Evolutionary conservation across 805 yeast genomes (phyloP).

Genomic region (Kodamaea nitidulidarum): DNA sequence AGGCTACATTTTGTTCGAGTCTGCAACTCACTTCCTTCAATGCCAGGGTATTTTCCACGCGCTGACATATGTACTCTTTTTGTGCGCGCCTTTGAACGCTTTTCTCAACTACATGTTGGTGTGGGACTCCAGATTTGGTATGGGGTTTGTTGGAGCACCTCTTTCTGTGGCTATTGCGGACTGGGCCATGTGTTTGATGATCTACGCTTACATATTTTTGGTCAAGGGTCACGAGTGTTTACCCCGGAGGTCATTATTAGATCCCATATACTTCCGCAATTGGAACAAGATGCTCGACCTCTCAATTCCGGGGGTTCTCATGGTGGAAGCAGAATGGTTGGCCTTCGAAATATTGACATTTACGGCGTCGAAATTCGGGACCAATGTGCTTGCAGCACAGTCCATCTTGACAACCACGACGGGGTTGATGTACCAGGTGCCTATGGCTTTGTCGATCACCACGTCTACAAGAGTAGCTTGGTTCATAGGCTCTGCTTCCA

Average conservation of each 20-base stretch:
- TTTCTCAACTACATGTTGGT: conserved; percentile 62
- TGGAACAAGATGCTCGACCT: conserved; percentile 63
- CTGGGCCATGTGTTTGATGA: conserved; percentile 62
- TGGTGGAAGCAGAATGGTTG: conserved; percentile 76
- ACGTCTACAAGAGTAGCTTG: conserved; percentile 75
- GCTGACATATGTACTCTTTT: conserved; percentile 61
- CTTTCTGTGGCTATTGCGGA: conserved; percentile 67
- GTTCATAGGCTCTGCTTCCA: conserved; percentile 62
- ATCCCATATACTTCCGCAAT: conserved; percentile 36
- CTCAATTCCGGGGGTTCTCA: conserved; percentile 69
- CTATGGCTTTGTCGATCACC: conserved; percentile 73
- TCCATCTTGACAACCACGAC: conserved; percentile 67
- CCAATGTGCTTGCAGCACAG: conserved; percentile 66
- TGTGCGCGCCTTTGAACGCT: conserved; percentile 76
- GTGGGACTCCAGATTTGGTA: conserved; percentile 53
- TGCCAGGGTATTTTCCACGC: conserved; percentile 80
- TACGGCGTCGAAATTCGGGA: conserved; percentile 64
- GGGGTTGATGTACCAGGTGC: conserved; percentile 65
- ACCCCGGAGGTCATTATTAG: conserved; percentile 29
- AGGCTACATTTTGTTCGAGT: conserved; percentile 68
- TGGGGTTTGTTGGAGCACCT: conserved; percentile 77
- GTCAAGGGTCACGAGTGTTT: conserved; percentile 46
- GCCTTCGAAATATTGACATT: conserved; percentile 75
- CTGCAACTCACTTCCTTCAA: conserved; percentile 69
- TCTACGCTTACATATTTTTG: conserved; percentile 44